phyloP scores from a whole-genome alignment of 2,329 filamentous ascomycete species.

The Alternaria tenuissima region DNA sequence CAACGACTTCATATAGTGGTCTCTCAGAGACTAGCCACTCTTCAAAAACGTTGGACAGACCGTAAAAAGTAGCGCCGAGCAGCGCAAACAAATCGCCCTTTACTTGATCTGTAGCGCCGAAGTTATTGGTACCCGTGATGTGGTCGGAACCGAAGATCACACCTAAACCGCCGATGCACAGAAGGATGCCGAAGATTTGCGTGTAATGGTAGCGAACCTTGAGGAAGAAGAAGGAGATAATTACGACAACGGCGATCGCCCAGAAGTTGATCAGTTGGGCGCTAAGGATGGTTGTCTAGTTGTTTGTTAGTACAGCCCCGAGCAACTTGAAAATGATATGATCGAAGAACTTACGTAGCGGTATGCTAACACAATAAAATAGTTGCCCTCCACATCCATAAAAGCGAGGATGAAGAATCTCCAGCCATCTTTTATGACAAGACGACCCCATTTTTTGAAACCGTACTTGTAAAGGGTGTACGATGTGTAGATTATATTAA shows the following conservation, averaged over 20 bases:
- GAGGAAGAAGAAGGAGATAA: constrained; percentile 82
- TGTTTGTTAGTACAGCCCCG: not conserved
- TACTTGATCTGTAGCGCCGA: constrained; percentile 72
- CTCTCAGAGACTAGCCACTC: constrained; percentile 90
- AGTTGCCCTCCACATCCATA: constrained; percentile 95
- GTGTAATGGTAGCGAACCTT: constrained; percentile 87
- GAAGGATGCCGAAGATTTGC: constrained; percentile 84
- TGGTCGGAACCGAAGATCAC: constrained; percentile 87
- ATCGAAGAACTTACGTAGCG: constrained; percentile 56
- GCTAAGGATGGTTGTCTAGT: constrained; percentile 84
- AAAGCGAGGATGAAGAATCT: constrained; percentile 91
- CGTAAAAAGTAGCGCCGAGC: constrained; percentile 89
- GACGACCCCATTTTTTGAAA: constrained; percentile 69
- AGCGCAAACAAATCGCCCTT: constrained; percentile 95
- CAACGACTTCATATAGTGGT: constrained; percentile 91
- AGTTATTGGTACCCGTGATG: constrained; percentile 77
- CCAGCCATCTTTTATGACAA: constrained; percentile 80
- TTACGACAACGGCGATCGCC: constrained; percentile 92
- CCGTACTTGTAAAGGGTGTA: constrained; percentile 84
- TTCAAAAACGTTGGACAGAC: constrained; percentile 87
- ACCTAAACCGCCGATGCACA: constrained; percentile 91
- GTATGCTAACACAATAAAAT: constrained; percentile 96
- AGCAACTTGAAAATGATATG: not conserved
- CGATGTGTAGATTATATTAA: constrained; percentile 82
- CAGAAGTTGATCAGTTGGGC: constrained; percentile 98